A percentile compares a stretch with the other conserved stretches of the same genome.
phyloP scores from a whole-genome alignment of 371 early-diverging fungal species.

The Funneliformis caledonium region DNA sequence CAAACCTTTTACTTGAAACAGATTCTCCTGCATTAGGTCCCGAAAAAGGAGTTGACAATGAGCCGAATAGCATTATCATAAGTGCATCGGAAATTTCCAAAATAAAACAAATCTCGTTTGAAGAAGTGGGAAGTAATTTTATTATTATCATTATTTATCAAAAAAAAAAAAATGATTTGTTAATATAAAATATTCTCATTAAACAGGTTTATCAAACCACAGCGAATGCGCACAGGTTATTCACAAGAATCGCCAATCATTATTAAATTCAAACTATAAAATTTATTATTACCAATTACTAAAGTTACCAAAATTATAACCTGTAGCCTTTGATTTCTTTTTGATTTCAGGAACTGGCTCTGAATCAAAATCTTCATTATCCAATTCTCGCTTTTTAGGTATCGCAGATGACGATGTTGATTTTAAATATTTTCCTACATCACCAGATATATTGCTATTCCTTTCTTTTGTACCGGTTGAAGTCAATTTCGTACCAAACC shows the following conservation, averaged over 20 bases:
- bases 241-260: not conserved
- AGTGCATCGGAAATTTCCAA: conserved; percentile 61
- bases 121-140: conserved; percentile 26
- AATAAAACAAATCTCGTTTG: conserved; percentile 47
- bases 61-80: conserved; percentile 56
- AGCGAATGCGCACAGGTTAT: not conserved
- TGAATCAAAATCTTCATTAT: conserved; percentile 34
- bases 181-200: not conserved
- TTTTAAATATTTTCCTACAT: conserved; percentile 75
- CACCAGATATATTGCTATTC: conserved; percentile 44
- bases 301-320: conserved; percentile 61
- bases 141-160: not conserved
- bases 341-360: conserved; percentile 24
- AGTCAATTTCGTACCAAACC: conserved; percentile 71
- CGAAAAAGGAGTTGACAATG: conserved; percentile 61
- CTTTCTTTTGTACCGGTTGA: conserved; percentile 30
- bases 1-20: conserved; percentile 64
- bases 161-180: not conserved
- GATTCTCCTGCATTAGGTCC: conserved; percentile 75
- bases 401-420: conserved; percentile 43
- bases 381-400: conserved; percentile 39
- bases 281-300: conserved; percentile 52
- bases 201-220: conserved; percentile 19
- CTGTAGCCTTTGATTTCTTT: conserved; percentile 48
- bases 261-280: not conserved